Evolutionary conservation across 2,329 filamentous ascomycete genomes (phyloP).

Genomic region (Talaromyces sp.): DNA sequence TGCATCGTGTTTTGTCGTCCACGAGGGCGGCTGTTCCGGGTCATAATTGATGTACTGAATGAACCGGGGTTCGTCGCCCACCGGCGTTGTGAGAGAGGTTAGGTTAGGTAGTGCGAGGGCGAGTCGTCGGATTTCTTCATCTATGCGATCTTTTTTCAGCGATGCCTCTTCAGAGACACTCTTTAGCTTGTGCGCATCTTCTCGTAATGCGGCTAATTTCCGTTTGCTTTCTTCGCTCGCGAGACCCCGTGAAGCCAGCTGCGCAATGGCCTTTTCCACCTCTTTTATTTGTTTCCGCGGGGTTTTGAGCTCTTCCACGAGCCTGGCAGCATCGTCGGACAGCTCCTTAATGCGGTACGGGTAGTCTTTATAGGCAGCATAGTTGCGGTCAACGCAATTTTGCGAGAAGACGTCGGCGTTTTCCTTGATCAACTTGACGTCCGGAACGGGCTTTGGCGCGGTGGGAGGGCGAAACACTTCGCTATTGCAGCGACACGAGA

Average conservation of each 20-base stretch:
- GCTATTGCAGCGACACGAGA: slow-evolving; percentile 1
- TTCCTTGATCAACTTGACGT: slow-evolving; percentile 85
- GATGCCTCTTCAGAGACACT: slow-evolving; percentile 28
- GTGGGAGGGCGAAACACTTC: slow-evolving; percentile 47
- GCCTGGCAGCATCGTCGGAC: slow-evolving; percentile 29
- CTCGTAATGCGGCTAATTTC: slow-evolving; percentile 23
- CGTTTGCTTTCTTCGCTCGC: slow-evolving; percentile 7
- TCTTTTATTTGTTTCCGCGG: slow-evolving; percentile 40
- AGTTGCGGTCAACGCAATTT: slow-evolving; percentile 83
- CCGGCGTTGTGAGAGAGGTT: slow-evolving; percentile 69
- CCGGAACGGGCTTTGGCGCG: slow-evolving; percentile 72
- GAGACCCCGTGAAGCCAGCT: slow-evolving; percentile 20
- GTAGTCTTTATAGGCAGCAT: slow-evolving; percentile 50
- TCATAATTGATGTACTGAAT: slow-evolving; percentile 75
- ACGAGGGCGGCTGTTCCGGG: slow-evolving; percentile 39
- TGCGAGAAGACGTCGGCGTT: slow-evolving; percentile 73
- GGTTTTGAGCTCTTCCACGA: slow-evolving; percentile 34
- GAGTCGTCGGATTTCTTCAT: slow-evolving; percentile 63
- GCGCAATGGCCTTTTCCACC: slow-evolving; percentile 37
- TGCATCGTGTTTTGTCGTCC: slow-evolving; percentile 19
- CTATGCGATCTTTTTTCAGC: slow-evolving; percentile 27
- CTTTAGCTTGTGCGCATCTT: slow-evolving; percentile 35
- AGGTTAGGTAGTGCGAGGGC: slow-evolving; percentile 81
- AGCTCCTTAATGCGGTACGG: slow-evolving; percentile 48
- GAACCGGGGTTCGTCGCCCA: slow-evolving; percentile 58